Conservation (phyloP, 345 rosid genomes). For the Hypericum androsaemum region DNA sequence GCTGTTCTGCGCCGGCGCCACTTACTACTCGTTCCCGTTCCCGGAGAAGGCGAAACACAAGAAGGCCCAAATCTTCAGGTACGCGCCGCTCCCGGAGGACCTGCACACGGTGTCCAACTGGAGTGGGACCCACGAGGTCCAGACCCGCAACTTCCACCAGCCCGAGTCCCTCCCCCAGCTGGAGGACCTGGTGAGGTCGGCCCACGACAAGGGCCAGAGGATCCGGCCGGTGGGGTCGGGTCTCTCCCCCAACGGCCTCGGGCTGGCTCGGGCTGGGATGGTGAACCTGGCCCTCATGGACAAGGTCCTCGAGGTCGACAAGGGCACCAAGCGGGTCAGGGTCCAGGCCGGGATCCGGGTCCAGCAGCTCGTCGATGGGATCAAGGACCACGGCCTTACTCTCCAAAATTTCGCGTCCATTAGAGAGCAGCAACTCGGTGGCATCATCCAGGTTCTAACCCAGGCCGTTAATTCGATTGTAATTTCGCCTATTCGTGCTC, state of each 20-base stretch:
- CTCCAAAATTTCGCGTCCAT: slow-evolving; percentile 93
- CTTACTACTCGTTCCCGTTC: slow-evolving; percentile 88
- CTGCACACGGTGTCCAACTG: slow-evolving; percentile 91
- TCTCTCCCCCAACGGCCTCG: slow-evolving; percentile 84
- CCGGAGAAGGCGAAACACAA: slow-evolving; percentile 73
- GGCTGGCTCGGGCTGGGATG: slow-evolving; percentile 82
- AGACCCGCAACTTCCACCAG: slow-evolving; percentile 74
- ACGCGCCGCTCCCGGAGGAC: slow-evolving; percentile 88
- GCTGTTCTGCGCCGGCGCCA: slow-evolving; percentile 65
- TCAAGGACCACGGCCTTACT: slow-evolving; percentile 67
- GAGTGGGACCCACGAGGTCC: slow-evolving; percentile 99
- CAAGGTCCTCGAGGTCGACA: slow-evolving; percentile 68
- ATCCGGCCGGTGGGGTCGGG: slow-evolving; percentile 94
- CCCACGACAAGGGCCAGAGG: slow-evolving; percentile 43
- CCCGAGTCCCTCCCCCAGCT: slow-evolving; percentile 63
- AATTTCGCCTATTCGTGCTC: neutral
- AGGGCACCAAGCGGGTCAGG: slow-evolving; percentile 64
- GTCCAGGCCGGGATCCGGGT: slow-evolving; percentile 92
- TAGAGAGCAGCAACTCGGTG: slow-evolving; percentile 98
- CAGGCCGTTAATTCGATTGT: too few species aligned
- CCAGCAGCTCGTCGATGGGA: slow-evolving; percentile 78
- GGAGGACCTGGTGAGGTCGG: slow-evolving; percentile 55
- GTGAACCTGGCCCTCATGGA: slow-evolving; percentile 85
- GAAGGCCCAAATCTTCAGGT: slow-evolving; percentile 80
- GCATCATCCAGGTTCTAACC: slow-evolving; percentile 90